A percentile compares a stretch with the other conserved stretches of the same genome.
These are phyloP conservation scores for Nicotiana rustica DNA, from an alignment of 305 asterid genomes.

Conservation along the genomic window DNA sequence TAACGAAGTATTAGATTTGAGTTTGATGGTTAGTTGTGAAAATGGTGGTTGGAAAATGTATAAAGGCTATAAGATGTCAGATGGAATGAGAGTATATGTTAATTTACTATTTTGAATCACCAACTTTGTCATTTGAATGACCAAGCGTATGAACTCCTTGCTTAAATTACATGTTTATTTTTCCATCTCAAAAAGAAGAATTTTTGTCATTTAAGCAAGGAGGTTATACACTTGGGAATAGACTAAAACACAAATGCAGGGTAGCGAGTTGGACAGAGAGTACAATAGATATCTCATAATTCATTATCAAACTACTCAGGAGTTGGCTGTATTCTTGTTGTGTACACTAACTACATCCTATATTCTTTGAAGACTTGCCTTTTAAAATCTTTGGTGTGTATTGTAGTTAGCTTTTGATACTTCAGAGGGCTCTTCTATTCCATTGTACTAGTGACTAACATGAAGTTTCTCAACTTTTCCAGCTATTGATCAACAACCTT, in stretches of 20 bases:
- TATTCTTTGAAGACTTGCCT: slow-evolving; percentile 16
- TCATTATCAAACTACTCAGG: not conserved
- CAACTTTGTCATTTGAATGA: not conserved
- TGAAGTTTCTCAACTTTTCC: slow-evolving; percentile 38
- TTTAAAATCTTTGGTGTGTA: slow-evolving; percentile 17
- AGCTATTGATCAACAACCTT: slow-evolving; percentile 89
- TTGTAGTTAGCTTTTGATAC: slow-evolving; percentile 22
- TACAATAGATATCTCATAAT: not conserved
- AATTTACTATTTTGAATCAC: not conserved
- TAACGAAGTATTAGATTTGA: not conserved
- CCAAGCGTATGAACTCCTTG: too few species aligned
- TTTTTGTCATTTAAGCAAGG: not conserved
- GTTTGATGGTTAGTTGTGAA: not conserved
- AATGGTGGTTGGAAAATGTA: not conserved
- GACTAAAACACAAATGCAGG: not conserved
- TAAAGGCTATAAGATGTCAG: not conserved
- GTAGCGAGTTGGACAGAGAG: not conserved
- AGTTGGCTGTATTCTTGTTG: not conserved
- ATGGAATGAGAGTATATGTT: not conserved
- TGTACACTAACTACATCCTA: slow-evolving; percentile 14
- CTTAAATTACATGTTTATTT: too few species aligned
- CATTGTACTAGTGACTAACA: slow-evolving; percentile 17
- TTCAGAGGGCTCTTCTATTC: not conserved
- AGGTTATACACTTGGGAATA: not conserved
- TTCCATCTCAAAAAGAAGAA: too few species aligned